Base-by-base conservation (phyloP, 768 basidiomycete species). In the Suillus bovinus region DNA sequence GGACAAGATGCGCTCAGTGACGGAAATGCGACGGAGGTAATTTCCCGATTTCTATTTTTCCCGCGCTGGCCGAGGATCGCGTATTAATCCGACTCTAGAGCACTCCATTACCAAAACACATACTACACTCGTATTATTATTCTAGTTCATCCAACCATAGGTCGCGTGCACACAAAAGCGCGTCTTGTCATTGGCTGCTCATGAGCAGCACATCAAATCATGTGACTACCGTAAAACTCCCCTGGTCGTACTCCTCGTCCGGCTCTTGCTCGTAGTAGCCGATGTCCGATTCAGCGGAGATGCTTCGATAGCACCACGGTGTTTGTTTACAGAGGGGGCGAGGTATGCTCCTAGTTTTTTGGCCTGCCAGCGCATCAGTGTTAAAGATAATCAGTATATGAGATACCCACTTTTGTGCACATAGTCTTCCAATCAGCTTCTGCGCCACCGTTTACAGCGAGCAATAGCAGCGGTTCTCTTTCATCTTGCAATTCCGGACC, bases 361-460 rank as follows among this genome's bases (percentile, higher is more conserved):
- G 47, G 69, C 74, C 74, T 78, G 66, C 11, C 14, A 24, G 22
- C 34, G 29, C 27, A 11, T 39, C 22, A 60, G 36, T 29, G 24
- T 33, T 2, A 31, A n/a, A 67, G 1, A 5, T 20, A 39, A 36
- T 16, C 36, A 24, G 27, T 9, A 34, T 20, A 8, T 9, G 27
- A 38, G 9, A 22, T 29, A 60, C 81, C 24, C 62, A 88, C 91
- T 81, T 88, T 91, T 65, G 71, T 61, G 58, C 86, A 81, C 60
- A 93, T 78, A 59, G 82, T 80, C 29, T 84, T 84, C 89, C 89
- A 92, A n/a, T 85, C 82, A 8, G 87, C 83, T 50, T 72, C 76
- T 44, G 82, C 73, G 24, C 84, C 82, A 38, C 87, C 81, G 64
- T 89, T 90, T 64, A 93, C 74, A 3, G 86, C 89, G 49, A 93